Conservation (phyloP, 768 basidiomycete genomes). For the Cubamyces lactineus region DNA sequence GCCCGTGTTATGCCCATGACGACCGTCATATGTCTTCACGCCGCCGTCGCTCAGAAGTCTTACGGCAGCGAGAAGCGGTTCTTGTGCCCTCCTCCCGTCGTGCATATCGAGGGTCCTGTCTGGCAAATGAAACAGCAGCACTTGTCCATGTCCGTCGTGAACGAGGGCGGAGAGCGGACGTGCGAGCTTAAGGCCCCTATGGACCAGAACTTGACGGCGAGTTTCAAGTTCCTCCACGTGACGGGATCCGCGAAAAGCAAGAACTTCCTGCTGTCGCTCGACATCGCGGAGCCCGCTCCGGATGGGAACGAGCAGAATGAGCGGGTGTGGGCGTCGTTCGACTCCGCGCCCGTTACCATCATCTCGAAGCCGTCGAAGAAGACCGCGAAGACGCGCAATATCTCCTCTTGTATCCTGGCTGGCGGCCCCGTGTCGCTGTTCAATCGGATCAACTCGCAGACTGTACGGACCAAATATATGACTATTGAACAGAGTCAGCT, state of each 20-base stretch:
- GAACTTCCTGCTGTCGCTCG: slow-evolving; percentile 84
- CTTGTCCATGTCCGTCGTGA: slow-evolving; percentile 84
- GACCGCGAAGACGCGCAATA: slow-evolving; percentile 93
- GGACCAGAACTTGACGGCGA: slow-evolving; percentile 83
- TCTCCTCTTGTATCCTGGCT: slow-evolving; percentile 86
- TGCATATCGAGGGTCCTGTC: slow-evolving; percentile 88
- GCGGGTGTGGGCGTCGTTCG: slow-evolving; percentile 88
- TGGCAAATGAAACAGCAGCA: slow-evolving; percentile 83
- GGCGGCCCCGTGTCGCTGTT: slow-evolving; percentile 91
- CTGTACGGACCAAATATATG: slow-evolving; percentile 97
- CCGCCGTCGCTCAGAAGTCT: slow-evolving; percentile 94
- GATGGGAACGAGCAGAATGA: slow-evolving; percentile 53
- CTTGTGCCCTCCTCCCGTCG: slow-evolving; percentile 90
- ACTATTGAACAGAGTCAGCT: slow-evolving; percentile 83
- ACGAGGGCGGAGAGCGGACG: slow-evolving; percentile 80
- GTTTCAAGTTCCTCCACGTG: slow-evolving; percentile 91
- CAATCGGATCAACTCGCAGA: slow-evolving; percentile 96
- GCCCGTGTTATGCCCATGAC: slow-evolving; percentile 84
- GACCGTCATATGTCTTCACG: slow-evolving; percentile 87
- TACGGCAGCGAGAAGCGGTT: slow-evolving; percentile 96
- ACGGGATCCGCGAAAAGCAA: slow-evolving; percentile 88
- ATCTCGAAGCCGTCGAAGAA: slow-evolving; percentile 98
- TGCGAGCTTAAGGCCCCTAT: slow-evolving; percentile 84
- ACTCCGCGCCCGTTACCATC: slow-evolving; percentile 90
- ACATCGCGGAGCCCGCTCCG: slow-evolving; percentile 72